Percentiles rank a stretch among this genome's conserved stretches.
phyloP scores from a whole-genome alignment of 2,329 filamentous ascomycete genomes.

The Sporothrix pseudoabietina region DNA sequence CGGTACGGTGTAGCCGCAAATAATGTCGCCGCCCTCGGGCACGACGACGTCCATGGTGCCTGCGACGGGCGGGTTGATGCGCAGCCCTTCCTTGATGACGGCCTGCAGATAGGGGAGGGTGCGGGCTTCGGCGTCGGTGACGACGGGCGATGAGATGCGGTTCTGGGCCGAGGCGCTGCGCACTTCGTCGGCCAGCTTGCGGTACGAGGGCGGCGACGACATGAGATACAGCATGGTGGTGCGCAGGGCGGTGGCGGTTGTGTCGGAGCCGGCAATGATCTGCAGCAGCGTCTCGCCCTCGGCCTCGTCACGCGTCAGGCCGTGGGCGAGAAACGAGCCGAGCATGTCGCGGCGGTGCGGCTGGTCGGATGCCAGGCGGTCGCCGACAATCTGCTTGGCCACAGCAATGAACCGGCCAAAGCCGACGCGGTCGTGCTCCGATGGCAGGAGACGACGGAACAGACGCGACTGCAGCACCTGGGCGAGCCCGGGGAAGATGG shows the following conservation, averaged over 20 bases:
- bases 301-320: slow-evolving; percentile 44
- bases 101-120: slow-evolving; percentile 53
- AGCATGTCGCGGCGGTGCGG: slow-evolving; percentile 43
- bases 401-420: slow-evolving; percentile 45
- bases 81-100: slow-evolving; percentile 52
- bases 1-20: slow-evolving; percentile 48
- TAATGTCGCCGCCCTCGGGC: slow-evolving; percentile 44
- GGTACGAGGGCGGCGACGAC: slow-evolving; percentile 37
- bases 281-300: slow-evolving; percentile 51
- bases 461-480: slow-evolving; percentile 48
- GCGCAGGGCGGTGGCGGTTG: slow-evolving; percentile 39
- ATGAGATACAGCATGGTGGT: slow-evolving; percentile 38
- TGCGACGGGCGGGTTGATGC: slow-evolving; percentile 50
- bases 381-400: slow-evolving; percentile 36
- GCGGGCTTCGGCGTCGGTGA: slow-evolving; percentile 44
- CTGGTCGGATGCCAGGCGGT: slow-evolving; percentile 29
- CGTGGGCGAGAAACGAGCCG: slow-evolving; percentile 47
- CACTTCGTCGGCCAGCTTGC: slow-evolving; percentile 42
- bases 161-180: slow-evolving; percentile 39
- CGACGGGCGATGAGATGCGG: slow-evolving; percentile 40
- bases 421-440: slow-evolving; percentile 45
- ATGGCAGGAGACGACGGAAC: slow-evolving; percentile 47
- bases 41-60: slow-evolving; percentile 41
- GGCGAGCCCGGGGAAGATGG: slow-evolving; percentile 48
- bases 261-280: slow-evolving; percentile 42